A percentile compares a stretch with the other conserved stretches of the same genome.
Conservation (phyloP, 2,329 filamentous ascomycete genomes). For the Pyricularia grisea region DNA sequence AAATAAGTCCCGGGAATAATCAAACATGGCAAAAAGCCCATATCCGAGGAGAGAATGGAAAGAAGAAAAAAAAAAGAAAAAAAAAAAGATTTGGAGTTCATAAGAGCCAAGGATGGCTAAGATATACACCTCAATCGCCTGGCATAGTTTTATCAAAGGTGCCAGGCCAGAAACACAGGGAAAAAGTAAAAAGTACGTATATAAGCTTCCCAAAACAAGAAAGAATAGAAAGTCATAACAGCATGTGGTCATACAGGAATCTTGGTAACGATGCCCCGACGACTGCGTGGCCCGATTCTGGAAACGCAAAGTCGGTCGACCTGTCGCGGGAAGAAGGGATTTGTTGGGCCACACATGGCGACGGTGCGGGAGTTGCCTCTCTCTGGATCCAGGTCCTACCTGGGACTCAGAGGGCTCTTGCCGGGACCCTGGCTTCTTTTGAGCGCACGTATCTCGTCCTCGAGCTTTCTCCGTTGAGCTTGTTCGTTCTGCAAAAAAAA, state of each 20-base stretch:
- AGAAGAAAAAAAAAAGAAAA: too few relatives aligned
- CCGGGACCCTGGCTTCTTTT: slow-evolving; percentile 31
- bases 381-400: slow-evolving; percentile 10
- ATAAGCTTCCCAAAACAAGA: neutral
- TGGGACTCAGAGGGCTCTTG: slow-evolving; percentile 33
- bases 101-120: too few relatives aligned
- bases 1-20: too few relatives aligned
- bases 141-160: too few relatives aligned
- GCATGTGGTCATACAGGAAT: neutral
- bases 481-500: slow-evolving; percentile 38
- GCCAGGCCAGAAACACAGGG: neutral
- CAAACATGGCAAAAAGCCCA: too few relatives aligned
- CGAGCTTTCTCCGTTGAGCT: slow-evolving; percentile 33
- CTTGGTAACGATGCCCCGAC: neutral
- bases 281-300: neutral
- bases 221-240: neutral
- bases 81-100: too few relatives aligned
- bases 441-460: slow-evolving; percentile 38
- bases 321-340: neutral
- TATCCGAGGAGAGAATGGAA: too few relatives aligned
- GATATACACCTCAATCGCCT: too few relatives aligned
- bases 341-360: neutral
- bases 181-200: neutral
- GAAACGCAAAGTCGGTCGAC: neutral
- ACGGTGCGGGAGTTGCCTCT: neutral